phyloP scores from a whole-genome alignment of 2,329 filamentous ascomycete genomes.

The Taxawa tesnikishii region DNA sequence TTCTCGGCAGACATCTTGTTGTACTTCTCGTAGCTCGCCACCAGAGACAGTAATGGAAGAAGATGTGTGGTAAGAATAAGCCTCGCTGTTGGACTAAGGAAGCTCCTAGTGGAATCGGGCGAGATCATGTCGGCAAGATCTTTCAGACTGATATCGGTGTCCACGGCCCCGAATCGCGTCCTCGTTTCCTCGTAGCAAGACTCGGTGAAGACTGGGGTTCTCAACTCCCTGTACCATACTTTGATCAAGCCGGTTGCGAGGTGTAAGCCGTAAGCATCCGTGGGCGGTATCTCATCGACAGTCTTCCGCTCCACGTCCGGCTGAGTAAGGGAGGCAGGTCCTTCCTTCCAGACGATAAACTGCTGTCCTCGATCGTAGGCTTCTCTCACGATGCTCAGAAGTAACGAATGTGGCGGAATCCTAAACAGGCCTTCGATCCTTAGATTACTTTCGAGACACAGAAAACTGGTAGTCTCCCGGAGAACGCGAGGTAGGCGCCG shows the following conservation, averaged over 20 bases:
- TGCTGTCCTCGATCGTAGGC: conserved; percentile 43
- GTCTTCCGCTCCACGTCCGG: conserved; percentile 22
- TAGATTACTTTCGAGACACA: conserved; percentile 36
- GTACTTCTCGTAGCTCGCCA: conserved; percentile 30
- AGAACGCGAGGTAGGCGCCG: conserved; percentile 39
- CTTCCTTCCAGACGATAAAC: conserved; percentile 41
- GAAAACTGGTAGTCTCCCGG: conserved; percentile 39
- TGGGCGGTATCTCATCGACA: conserved; percentile 32
- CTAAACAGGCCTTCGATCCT: conserved; percentile 41
- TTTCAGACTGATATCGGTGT: conserved; percentile 25
- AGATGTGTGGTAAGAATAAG: conserved; percentile 38
- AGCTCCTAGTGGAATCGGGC: conserved; percentile 32
- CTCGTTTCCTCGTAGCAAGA: conserved; percentile 35
- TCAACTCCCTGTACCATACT: conserved; percentile 41
- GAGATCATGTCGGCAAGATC: conserved; percentile 33
- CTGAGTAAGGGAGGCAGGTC: conserved; percentile 20
- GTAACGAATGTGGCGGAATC: conserved; percentile 36
- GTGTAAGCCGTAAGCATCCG: conserved; percentile 41
- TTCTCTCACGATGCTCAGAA: conserved; percentile 39
- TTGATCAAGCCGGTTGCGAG: conserved; percentile 43
- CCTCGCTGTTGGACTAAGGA: conserved; percentile 31
- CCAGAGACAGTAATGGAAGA: conserved; percentile 36
- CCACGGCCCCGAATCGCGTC: conserved; percentile 27
- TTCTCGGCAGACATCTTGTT: conserved; percentile 46
- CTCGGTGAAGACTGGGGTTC: conserved; percentile 38